Evolutionary conservation across 2,329 filamentous ascomycete genomes (phyloP).

Genomic region (Talaromyces sp.): DNA sequence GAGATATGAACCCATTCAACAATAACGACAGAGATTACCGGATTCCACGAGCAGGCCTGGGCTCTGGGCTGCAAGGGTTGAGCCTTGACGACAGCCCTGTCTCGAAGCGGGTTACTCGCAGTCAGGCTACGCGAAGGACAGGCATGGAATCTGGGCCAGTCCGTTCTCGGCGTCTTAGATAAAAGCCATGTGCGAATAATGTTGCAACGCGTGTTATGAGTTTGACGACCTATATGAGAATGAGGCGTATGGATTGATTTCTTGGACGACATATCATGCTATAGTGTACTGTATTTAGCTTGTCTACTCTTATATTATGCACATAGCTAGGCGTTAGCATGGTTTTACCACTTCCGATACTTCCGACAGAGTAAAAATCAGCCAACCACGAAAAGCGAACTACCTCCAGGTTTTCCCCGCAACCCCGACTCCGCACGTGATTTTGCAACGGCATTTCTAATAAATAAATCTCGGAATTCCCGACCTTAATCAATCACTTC

Average conservation of each 20-base stretch:
- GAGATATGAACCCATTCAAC: constrained; percentile 37
- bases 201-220: neutral
- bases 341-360: neutral
- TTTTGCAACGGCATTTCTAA: neutral
- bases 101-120: constrained; percentile 13
- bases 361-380: too few species aligned
- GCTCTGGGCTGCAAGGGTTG: constrained; percentile 16
- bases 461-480: neutral
- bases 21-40: constrained; percentile 25
- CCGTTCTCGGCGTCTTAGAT: neutral
- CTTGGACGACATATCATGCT: neutral
- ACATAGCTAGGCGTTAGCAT: neutral
- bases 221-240: neutral
- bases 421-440: neutral
- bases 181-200: neutral
- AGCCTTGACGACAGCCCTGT: constrained; percentile 16
- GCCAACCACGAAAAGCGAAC: neutral
- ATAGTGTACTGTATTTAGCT: constrained; percentile 5
- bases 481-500: neutral
- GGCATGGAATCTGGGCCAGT: neutral
- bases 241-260: neutral
- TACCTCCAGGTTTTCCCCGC: constrained; percentile 1
- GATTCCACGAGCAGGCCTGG: constrained; percentile 5
- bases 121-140: constrained; percentile 3
- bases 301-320: neutral